Evolutionary conservation across 2,329 filamentous ascomycete genomes (phyloP).

Genomic region (Ophiostoma australiae): DNA sequence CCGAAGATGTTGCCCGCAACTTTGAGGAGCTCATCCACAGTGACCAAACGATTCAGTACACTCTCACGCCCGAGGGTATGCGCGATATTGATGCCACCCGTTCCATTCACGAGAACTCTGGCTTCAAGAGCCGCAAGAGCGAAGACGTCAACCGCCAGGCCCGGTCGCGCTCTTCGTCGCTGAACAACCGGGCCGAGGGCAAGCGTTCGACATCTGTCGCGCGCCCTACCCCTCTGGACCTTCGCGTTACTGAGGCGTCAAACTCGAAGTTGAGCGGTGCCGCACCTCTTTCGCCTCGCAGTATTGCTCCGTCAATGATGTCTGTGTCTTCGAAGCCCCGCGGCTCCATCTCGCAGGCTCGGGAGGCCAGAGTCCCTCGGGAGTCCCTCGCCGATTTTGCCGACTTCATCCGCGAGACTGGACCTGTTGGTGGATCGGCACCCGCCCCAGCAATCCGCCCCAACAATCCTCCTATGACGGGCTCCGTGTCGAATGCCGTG

Average conservation of each 20-base stretch:
- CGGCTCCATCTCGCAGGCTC: conserved; percentile 43
- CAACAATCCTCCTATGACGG: conserved; percentile 22
- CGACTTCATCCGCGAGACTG: conserved; percentile 83
- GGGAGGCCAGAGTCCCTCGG: conserved; percentile 66
- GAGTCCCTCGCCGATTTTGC: conserved; percentile 79
- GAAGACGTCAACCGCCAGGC: conserved; percentile 42
- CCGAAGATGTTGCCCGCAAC: conserved; percentile 59
- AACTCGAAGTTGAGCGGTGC: conserved; percentile 19
- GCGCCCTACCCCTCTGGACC: conserved; percentile 30
- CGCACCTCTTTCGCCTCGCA: conserved; percentile 32
- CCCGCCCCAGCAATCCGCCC: background rate
- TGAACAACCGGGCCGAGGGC: conserved; percentile 37
- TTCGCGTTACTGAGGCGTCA: conserved; percentile 31
- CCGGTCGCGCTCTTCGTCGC: conserved; percentile 49
- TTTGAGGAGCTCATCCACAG: conserved; percentile 78
- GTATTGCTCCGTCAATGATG: conserved; percentile 23
- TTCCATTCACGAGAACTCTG: conserved; percentile 38
- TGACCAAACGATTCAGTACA: conserved; percentile 77
- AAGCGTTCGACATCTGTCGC: conserved; percentile 36
- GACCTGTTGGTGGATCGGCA: conserved; percentile 48
- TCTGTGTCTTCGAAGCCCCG: conserved; percentile 35
- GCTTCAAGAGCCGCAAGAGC: conserved; percentile 43
- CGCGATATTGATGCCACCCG: conserved; percentile 59
- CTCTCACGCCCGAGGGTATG: conserved; percentile 74
- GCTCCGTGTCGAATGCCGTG: conserved; percentile 26